Base-by-base conservation (phyloP, 768 basidiomycete species). In the Pleurotus pulmonarius region DNA sequence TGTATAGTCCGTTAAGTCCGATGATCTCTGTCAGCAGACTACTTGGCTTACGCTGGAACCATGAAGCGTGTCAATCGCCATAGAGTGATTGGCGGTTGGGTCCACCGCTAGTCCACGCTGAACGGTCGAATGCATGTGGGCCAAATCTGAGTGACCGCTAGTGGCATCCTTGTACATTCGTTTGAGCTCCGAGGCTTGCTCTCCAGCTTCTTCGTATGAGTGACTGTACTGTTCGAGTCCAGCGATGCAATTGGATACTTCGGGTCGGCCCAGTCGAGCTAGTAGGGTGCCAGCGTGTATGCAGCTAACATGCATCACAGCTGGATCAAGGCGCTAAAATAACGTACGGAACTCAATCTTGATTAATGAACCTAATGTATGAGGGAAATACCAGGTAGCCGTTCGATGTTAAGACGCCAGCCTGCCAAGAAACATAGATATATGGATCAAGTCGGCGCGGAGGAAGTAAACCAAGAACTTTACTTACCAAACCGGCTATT, bases 171-270 rank as follows among this genome's bases (percentile, higher is more conserved):
- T 68, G 74, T 76, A 75, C 58, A 75, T 57, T 61, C 78, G 75
- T 71, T 83, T 63, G 80, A 95, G 87, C 65, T 87, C 82, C 38
- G 75, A 75, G 3, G 91, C 88, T 63, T 87, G 83, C 25, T 91
- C 90, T 40, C 83, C 88, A 26, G 90, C 87, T 61, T 93, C 90
- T 66, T 92, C 92, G 62, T 92, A 93, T 16, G 91, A 88, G 63
- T 86, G 82, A 64, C 89, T 89, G 67, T 95, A 95, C 70, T 97
- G 94, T 63, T 90, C 81, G 20, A 97, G 77, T 25, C 90, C 94
- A 20, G 80, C 83, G 63, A 96, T 86, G 68, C 94, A 96, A 63
- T 88, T 87, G 55, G 78, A 71, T 29, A 90, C 92, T 69, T 95
- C 94, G 1, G 86, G 84, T 16, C 91, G 85, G 5, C 88, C 93